Base-by-base conservation (phyloP, 2,329 filamentous ascomycete species). In the Beauveria brongniartii region DNA sequence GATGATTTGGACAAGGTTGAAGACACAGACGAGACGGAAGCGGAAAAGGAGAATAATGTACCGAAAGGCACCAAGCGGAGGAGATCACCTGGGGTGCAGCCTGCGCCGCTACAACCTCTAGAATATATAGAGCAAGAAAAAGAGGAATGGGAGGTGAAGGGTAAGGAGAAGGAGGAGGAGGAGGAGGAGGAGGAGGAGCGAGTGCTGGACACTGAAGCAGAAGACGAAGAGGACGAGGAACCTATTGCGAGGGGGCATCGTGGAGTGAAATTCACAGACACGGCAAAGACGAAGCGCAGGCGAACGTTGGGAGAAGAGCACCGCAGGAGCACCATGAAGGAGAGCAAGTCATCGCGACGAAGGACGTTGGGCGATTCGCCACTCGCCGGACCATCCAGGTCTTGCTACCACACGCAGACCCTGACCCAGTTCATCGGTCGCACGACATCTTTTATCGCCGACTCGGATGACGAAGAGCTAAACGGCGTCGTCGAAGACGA, bases 391-490 rank as follows among this genome's bases (percentile, higher is more conserved):
- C 28, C 52, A 22, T 60, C 57, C 2, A 40, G 20, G 14, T 70
- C 72, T 5, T 72, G 66, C 9, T 75, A 73, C 41, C 73, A 76
- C 48, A 77, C 75, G 16, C 76, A 78, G 62, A 78, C 76, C 3
- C 64, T 78, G 59, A 78, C 76, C 16, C 75, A 78, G 59, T 70
- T 77, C 28, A 63, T 75, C 14, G 68, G 67, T 1, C 66, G 65
- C 6, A 54, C 26, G 28, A 65, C 68, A 8, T 55, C 66, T 10
- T 65, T 66, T 22, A 69, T 78, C 52, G 69, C 70, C 30, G 74
- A 77, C 55, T 77, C 75, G 6, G 75, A 77, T 37, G 75, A 75
- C 9, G 73, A 77, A 3, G 68, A 69, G 3, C 65, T 66, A 1
- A 64, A 65, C 28, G 55, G 54, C 30, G 53, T 52, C 24, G 58